Base-by-base conservation (phyloP, 2,329 filamentous ascomycete species). In the Saccharata proteae region DNA sequence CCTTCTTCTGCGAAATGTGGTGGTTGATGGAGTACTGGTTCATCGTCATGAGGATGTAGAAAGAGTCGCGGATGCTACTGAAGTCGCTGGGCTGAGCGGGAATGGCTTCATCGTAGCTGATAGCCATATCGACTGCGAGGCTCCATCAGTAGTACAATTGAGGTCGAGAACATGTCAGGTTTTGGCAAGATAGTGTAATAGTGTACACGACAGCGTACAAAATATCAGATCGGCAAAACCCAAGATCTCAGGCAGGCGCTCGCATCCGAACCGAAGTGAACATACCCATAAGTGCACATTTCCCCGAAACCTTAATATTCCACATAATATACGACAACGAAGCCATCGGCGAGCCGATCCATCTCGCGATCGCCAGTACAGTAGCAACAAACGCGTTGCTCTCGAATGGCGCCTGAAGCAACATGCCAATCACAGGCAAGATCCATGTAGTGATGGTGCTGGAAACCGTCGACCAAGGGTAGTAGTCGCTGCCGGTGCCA, bases 41-140 rank as follows among this genome's bases (percentile, higher is more conserved):
- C 49, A 63, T 58, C 5, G 54, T 54, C 28, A 54, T 49, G 12
- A 65, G 46, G 11, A 65, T 48, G 31, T 57, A 63, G 41, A 64
- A 54, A 0, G 58, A 61, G 36, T 65, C 61, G 21, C 59, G 40
- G 31, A 61, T 53, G 13, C 50, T 50, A 5, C 41, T 45, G 36
- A 56, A 60, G 11, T 59, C 43, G 10, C 44, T 50, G 10, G 46
- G 37, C 11, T 44, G 40, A 11, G 42, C 41, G 2, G 44, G 46
- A 17, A 47, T 40, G 1, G 27, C 37, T 4, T 44, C 37, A 12
- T 51, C 41, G 29, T 52, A 59, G 9, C 40, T 36, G 2, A 48
- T 44, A 5, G 55, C 46, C 49, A 59, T 55, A 29, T 58, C 55
- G 11, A 55, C 54, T 48, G 18, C 5, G n/a, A 27, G 6, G 10